Conservation (phyloP, 345 rosid species). For the Erysimum cheiranthoides region DNA sequence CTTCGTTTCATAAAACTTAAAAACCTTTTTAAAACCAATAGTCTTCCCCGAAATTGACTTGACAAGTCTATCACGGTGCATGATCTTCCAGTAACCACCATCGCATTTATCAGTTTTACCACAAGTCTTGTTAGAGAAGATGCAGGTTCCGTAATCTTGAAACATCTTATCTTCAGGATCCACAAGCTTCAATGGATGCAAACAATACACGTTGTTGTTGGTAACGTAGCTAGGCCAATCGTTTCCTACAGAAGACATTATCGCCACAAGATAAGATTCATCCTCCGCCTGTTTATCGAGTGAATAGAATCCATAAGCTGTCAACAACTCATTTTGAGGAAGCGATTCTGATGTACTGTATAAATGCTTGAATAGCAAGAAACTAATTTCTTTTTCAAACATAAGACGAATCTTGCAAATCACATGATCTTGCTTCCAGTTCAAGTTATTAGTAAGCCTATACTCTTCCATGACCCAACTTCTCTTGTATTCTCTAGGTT, state of each 20-base stretch:
- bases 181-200: constrained; percentile 5
- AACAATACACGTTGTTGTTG: neutral
- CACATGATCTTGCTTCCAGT: constrained; percentile 12
- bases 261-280: neutral
- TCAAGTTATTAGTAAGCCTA: neutral
- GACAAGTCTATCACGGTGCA: neutral
- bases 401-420: constrained; percentile 28
- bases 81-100: constrained; percentile 15
- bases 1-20: constrained; percentile 1
- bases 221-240: neutral
- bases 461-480: constrained; percentile 35
- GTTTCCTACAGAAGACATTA: neutral
- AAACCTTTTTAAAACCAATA: constrained; percentile 28
- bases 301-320: neutral
- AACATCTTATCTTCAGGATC: neutral
- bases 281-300: neutral
- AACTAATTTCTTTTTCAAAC: neutral
- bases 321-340: neutral
- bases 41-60: neutral
- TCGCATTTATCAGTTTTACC: neutral
- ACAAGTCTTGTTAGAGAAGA: neutral
- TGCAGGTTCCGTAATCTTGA: neutral
- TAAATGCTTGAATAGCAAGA: constrained; percentile 34
- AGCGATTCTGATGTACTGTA: neutral
- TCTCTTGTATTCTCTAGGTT: neutral